Percentiles rank a stretch among this genome's conserved stretches.
Evolutionary conservation across 1,284 basidiomycete genomes (phyloP).

Genomic region (Trichosporon sp.): DNA sequence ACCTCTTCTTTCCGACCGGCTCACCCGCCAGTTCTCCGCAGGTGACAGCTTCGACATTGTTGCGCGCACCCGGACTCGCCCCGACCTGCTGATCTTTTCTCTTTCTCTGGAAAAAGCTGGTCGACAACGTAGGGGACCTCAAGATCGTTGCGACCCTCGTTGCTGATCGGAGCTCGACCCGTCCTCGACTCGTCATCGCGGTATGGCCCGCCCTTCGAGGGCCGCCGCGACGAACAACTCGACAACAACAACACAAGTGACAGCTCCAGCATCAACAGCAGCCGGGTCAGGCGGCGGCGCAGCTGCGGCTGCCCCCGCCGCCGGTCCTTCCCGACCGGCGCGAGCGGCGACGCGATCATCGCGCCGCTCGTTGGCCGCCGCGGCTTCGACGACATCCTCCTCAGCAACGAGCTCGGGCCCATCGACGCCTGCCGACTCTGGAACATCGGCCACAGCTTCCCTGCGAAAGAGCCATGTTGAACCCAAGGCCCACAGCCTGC

Average conservation of each 20-base stretch:
- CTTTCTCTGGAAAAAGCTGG: neutral
- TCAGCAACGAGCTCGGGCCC: slow-evolving; percentile 5
- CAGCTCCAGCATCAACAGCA: neutral
- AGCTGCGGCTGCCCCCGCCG: slow-evolving; percentile 2
- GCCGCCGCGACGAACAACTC: slow-evolving; percentile 16
- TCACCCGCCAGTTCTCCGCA: no score
- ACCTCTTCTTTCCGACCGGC: neutral
- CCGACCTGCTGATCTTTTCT: neutral
- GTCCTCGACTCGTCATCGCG: slow-evolving; percentile 11
- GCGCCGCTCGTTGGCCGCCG: neutral
- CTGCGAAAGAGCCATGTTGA: slow-evolving; percentile 22
- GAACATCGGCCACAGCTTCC: neutral
- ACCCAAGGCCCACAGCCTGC: slow-evolving; percentile 38
- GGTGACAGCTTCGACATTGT: neutral
- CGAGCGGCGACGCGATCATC: slow-evolving; percentile 6
- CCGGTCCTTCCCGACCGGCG: neutral
- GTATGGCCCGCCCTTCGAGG: slow-evolving; percentile 22
- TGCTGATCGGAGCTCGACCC: neutral
- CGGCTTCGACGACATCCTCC: neutral
- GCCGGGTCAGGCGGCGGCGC: neutral
- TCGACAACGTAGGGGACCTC: slow-evolving; percentile 1
- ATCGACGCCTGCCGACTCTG: slow-evolving; percentile 8
- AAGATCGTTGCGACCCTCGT: neutral
- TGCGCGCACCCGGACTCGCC: neutral
- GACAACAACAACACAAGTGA: slow-evolving; percentile 5